These are phyloP conservation scores for Anthoceros angustus DNA, from an alignment of 225 moss, liverwort and hornwort genomes.

Conservation along the genomic window DNA sequence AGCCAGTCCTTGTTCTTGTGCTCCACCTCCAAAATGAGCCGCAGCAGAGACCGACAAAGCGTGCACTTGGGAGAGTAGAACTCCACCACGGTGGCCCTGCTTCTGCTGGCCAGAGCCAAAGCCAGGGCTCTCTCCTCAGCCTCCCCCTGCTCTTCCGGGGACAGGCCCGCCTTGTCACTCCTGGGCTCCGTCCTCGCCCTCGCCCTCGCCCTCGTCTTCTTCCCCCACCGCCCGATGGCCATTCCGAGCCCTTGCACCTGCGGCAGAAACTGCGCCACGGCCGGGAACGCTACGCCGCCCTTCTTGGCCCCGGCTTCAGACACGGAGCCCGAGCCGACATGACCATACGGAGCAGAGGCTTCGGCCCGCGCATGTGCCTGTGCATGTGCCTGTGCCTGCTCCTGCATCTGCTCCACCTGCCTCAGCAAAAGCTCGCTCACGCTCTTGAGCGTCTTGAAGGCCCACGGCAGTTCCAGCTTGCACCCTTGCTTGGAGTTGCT, in stretches of 20 bases:
- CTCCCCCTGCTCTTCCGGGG: conserved; percentile 51
- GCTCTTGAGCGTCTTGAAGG: conserved; percentile 49
- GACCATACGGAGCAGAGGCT: background rate
- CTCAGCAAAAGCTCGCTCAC: conserved; percentile 18
- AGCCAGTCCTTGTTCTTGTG: conserved; percentile 61
- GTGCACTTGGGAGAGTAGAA: conserved; percentile 76
- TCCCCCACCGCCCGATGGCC: conserved; percentile 36
- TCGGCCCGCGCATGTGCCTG: background rate
- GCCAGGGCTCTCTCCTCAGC: conserved; percentile 81
- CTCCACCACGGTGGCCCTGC: conserved; percentile 58
- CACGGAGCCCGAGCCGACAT: conserved; percentile 14
- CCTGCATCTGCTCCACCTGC: conserved; percentile 15
- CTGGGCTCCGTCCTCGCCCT: conserved; percentile 5
- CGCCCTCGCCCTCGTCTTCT: conserved; percentile 10
- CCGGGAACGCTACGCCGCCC: conserved; percentile 10
- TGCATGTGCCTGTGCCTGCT: conserved; percentile 7
- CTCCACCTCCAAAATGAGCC: conserved; percentile 49
- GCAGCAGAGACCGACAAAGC: conserved; percentile 59
- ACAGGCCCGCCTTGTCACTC: conserved; percentile 8
- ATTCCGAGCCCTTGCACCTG: conserved; percentile 24
- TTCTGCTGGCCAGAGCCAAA: conserved; percentile 46
- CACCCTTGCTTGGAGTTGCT: conserved; percentile 11
- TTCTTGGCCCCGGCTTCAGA: conserved; percentile 11
- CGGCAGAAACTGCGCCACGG: conserved; percentile 16
- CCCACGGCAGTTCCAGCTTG: conserved; percentile 55